Conservation (phyloP, 2,329 filamentous ascomycete genomes). For the Tolypocladium tropicale region DNA sequence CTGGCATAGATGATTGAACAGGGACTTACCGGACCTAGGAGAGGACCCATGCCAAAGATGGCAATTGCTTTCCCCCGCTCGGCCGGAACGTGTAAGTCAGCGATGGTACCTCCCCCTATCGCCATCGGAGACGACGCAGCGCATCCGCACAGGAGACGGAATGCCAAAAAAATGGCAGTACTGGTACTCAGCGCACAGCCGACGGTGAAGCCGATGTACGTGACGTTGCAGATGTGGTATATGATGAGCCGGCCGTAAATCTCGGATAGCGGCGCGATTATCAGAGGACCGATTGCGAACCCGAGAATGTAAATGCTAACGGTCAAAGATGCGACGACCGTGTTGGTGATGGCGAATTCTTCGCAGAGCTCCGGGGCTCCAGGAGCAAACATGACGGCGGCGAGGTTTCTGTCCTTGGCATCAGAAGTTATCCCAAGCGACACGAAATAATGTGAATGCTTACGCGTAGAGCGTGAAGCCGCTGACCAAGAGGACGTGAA, state of each 20-base stretch:
- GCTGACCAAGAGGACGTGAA: background rate
- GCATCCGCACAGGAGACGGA: background rate
- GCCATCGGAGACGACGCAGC: background rate
- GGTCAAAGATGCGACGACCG: background rate
- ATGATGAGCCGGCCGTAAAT: background rate
- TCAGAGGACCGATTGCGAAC: background rate
- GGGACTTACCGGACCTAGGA: background rate
- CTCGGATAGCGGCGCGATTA: background rate
- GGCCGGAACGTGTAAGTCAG: background rate
- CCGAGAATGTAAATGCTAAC: background rate
- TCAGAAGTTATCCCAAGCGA: background rate
- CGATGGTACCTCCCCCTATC: background rate
- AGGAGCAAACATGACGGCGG: background rate
- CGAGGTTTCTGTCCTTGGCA: background rate
- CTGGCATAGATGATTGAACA: background rate
- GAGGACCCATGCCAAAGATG: background rate
- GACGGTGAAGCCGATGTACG: background rate
- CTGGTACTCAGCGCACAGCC: background rate
- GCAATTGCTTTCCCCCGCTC: background rate
- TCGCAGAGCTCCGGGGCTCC: background rate
- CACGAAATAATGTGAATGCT: background rate
- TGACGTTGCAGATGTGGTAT: background rate
- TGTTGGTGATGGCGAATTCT: background rate
- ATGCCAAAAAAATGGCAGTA: background rate
- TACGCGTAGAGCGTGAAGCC: background rate